A percentile compares a stretch with the other conserved stretches of the same genome.
Evolutionary conservation across 2,329 filamentous ascomycete genomes (phyloP).

Genomic region (Trichophyton benhamiae): DNA sequence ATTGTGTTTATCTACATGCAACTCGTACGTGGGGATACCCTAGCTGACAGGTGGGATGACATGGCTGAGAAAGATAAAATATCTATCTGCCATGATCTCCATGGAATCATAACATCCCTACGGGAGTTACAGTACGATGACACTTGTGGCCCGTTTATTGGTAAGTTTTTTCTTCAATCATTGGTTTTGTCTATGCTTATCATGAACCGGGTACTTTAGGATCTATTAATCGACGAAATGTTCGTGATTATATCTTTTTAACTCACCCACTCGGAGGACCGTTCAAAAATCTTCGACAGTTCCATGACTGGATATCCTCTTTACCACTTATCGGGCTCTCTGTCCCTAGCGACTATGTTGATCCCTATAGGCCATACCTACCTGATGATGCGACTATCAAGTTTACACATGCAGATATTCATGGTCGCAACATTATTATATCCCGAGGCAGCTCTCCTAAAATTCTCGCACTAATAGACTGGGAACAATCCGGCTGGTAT

Average conservation of each 20-base stretch:
- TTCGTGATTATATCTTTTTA: too few species aligned
- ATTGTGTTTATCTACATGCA: constrained; percentile 20
- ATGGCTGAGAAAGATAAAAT: constrained; percentile 17
- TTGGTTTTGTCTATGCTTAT: too few species aligned
- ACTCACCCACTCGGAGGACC: too few species aligned
- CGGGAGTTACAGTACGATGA: constrained; percentile 11
- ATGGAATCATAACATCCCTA: constrained; percentile 12
- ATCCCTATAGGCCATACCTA: constrained; percentile 17
- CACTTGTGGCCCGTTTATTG: constrained; percentile 13
- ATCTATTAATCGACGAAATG: too few species aligned
- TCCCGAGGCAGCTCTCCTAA: constrained; percentile 16
- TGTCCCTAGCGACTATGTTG: too few species aligned
- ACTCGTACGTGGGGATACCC: constrained; percentile 16
- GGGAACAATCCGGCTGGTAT: constrained; percentile 24
- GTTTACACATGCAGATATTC: constrained; percentile 18
- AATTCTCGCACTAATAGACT: constrained; percentile 22
- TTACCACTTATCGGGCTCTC: constrained; percentile 22
- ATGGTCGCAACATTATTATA: constrained; percentile 17
- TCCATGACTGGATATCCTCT: neutral
- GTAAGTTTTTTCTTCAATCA: constrained; percentile 11
- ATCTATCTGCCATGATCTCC: constrained; percentile 23
- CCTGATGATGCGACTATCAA: constrained; percentile 17
- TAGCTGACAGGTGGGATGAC: constrained; percentile 17
- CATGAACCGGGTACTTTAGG: too few species aligned
- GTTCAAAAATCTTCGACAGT: too few species aligned